Conservation (phyloP, 306 rosid species). For the Fragaria ananassa region DNA sequence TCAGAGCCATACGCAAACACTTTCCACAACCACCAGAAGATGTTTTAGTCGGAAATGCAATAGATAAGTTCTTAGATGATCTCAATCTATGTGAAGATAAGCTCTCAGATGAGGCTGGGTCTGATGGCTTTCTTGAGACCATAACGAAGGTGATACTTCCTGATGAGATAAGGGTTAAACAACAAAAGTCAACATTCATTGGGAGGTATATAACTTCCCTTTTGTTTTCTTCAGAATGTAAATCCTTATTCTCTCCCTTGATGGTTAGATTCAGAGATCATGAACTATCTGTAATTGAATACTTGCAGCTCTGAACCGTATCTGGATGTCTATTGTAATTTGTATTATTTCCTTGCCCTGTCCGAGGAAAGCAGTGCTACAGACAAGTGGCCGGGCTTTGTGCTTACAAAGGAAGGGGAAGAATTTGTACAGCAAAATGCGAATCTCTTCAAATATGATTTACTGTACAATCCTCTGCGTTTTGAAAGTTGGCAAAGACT, state of each 20-base stretch:
- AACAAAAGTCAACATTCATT: conserved; percentile 51
- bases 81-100: conserved; percentile 79
- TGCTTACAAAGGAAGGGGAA: conserved; percentile 93
- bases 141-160: conserved; percentile 70
- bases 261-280: conserved; percentile 8
- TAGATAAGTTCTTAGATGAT: conserved; percentile 88
- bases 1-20: conserved; percentile 91
- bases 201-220: conserved; percentile 48
- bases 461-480: conserved; percentile 76
- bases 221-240: background rate
- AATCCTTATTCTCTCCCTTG: conserved; percentile 20
- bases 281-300: conserved; percentile 28
- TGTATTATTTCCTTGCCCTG: conserved; percentile 87
- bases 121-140: conserved; percentile 81
- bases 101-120: conserved; percentile 96
- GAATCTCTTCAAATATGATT: conserved; percentile 83
- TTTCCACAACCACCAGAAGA: conserved; percentile 90
- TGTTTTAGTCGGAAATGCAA: conserved; percentile 71
- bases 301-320: conserved; percentile 85
- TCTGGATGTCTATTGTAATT: conserved; percentile 81
- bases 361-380: conserved; percentile 98
- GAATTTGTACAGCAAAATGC: conserved; percentile 93
- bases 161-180: conserved; percentile 64
- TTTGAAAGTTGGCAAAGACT: conserved; percentile 97
- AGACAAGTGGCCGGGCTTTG: conserved; percentile 98